These are phyloP conservation scores for Lycium barbarum DNA, from an alignment of 257 asterid genomes.

Conservation along the genomic window DNA sequence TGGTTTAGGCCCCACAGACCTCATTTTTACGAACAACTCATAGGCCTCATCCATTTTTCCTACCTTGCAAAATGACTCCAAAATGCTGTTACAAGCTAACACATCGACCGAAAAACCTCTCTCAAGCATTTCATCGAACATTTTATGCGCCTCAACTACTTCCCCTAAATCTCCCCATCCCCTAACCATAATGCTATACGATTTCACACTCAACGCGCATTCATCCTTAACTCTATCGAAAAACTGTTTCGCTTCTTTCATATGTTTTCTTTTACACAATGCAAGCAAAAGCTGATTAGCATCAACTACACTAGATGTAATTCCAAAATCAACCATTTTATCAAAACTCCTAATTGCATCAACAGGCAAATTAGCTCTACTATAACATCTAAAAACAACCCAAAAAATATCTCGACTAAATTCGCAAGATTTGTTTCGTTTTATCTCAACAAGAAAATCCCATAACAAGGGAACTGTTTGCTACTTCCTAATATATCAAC, in stretches of 20 bases:
- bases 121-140: conserved; percentile 81
- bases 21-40: conserved; percentile 57
- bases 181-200: conserved; percentile 77
- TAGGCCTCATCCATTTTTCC: conserved; percentile 74
- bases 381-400: conserved; percentile 66
- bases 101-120: conserved; percentile 63
- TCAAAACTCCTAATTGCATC: conserved; percentile 82
- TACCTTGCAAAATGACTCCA: conserved; percentile 76
- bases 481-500: conserved; percentile 75
- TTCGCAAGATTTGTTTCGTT: conserved; percentile 45
- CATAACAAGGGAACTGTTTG: conserved; percentile 75
- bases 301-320: conserved; percentile 61
- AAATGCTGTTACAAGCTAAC: conserved; percentile 71
- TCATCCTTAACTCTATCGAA: conserved; percentile 59
- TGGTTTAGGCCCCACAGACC: conserved; percentile 61
- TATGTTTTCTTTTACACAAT: conserved; percentile 75
- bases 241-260: conserved; percentile 65
- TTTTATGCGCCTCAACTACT: conserved; percentile 45
- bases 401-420: conserved; percentile 61
- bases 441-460: conserved; percentile 75
- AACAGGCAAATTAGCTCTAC: conserved; percentile 74
- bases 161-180: conserved; percentile 85
- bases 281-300: conserved; percentile 69
- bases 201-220: conserved; percentile 54
- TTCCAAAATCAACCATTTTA: conserved; percentile 81